phyloP scores from a whole-genome alignment of 176 grass and related monocot species.

The Bonia amplexicaulis region DNA sequence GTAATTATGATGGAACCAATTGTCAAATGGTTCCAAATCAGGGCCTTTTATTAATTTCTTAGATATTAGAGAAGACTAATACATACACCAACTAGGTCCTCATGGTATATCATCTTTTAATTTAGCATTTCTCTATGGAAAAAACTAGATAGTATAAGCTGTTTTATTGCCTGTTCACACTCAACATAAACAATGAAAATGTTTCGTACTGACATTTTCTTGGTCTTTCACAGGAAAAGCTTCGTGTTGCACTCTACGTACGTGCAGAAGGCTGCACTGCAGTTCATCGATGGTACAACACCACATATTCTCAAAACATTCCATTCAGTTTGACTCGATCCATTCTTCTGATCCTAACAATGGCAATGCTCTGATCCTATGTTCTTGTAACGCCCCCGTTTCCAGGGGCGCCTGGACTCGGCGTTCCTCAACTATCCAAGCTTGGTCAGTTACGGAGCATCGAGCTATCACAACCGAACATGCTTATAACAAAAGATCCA shows the following conservation, averaged over 20 bases:
- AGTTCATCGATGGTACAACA: constrained; percentile 76
- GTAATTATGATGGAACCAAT: too few relatives aligned
- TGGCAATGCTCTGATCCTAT: not conserved
- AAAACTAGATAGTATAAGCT: not conserved
- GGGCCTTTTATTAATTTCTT: too few relatives aligned
- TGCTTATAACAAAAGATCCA: too few relatives aligned
- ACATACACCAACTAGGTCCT: too few relatives aligned
- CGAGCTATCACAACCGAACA: too few relatives aligned
- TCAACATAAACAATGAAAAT: not conserved
- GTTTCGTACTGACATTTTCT: not conserved
- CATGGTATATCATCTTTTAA: too few relatives aligned
- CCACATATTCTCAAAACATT: not conserved
- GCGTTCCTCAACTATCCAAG: too few relatives aligned
- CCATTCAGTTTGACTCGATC: not conserved
- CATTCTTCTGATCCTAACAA: constrained; percentile 3
- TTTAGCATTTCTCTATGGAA: not conserved
- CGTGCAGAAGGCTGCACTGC: constrained; percentile 75
- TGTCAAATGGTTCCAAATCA: too few relatives aligned
- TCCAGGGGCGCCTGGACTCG: too few relatives aligned
- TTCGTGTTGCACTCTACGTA: constrained; percentile 71
- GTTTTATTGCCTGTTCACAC: not conserved
- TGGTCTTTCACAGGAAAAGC: constrained; percentile 62
- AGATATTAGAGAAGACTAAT: too few relatives aligned
- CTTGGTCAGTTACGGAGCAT: too few relatives aligned
- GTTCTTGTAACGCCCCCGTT: too few relatives aligned